Base-by-base conservation (phyloP, 202 grass and related monocot genomes). In the Panicum virgatum region DNA sequence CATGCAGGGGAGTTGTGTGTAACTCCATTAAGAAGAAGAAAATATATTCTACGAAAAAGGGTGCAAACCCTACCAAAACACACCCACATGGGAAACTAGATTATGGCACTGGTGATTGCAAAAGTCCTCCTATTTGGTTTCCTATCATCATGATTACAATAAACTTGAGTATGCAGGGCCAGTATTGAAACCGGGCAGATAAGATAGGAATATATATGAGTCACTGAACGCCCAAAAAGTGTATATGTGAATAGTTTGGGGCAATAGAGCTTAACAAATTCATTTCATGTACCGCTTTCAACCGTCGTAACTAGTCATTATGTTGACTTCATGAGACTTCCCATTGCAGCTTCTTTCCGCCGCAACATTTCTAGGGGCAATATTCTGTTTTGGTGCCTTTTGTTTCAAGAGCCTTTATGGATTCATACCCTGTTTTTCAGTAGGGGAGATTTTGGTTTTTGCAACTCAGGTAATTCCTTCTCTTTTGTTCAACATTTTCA, bases 341-440 rank as follows among this genome's bases (percentile, higher is more conserved):
- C 69, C 27, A 34, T 22, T 86, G 82, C 77, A 99, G 96, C 87
- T 99, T 93, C 90, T 99, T 77, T 91, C 96, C 84, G 81, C 69
- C 15, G 91, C 93, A 20, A 99, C 96, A 69, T 92, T 99, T 88
- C 19, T 99, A 1, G 96, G 96, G 74, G 96, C 91, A 56, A 87
- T 96, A 90, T 99, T 91, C 89, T 99, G 96, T 87, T 99, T 99
- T 54, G 44, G 89, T 36, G 91, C 96, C 39, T 99, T 99, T 85
- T 99, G 96, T 86, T 99, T 99, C 87, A 96, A 83, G 86, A 99
- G 93, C 86, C 96, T 99, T 20, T 99, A 92, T 79, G 96, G 96
- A 63, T 99, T 96, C 82, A 96, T 99, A 80, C 62, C 70, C 47
- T 96, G 90, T 60, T 99, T 99, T 70, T 74, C 87, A 34, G 18